These are phyloP conservation scores for Gyromitra esculenta DNA, from an alignment of 2,329 filamentous ascomycete species.

Conservation along the genomic window DNA sequence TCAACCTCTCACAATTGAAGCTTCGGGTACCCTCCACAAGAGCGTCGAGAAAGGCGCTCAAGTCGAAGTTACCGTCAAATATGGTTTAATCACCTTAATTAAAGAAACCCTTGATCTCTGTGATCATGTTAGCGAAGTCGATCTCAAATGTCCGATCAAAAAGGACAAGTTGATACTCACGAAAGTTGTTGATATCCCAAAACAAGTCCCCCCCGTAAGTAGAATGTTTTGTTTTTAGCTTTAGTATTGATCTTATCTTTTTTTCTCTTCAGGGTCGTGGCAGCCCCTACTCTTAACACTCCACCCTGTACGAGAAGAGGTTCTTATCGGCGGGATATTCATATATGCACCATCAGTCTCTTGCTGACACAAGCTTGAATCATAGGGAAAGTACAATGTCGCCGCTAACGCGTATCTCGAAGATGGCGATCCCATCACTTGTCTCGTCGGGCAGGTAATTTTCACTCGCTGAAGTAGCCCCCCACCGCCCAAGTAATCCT, in stretches of 20 bases:
- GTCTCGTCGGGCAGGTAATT: conserved; percentile 77
- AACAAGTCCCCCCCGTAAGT: conserved; percentile 86
- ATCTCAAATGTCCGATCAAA: conserved; percentile 87
- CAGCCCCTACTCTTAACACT: background rate
- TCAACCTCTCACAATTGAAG: conserved; percentile 78
- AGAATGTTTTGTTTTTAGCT: conserved; percentile 1
- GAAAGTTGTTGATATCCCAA: conserved; percentile 86
- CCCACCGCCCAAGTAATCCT: too few relatives aligned
- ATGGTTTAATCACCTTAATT: conserved; percentile 89
- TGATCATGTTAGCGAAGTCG: conserved; percentile 86
- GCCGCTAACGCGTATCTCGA: conserved; percentile 82
- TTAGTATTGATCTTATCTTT: background rate
- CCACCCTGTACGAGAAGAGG: background rate
- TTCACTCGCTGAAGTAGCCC: conserved; percentile 62
- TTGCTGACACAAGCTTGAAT: conserved; percentile 26
- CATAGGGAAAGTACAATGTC: conserved; percentile 87
- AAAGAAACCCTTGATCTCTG: conserved; percentile 84
- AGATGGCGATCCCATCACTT: conserved; percentile 81
- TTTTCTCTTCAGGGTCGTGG: background rate
- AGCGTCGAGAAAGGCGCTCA: conserved; percentile 80
- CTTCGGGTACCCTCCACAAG: conserved; percentile 77
- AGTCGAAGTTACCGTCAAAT: conserved; percentile 87
- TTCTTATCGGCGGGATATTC: too few relatives aligned
- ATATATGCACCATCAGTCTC: background rate
- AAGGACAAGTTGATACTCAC: conserved; percentile 76